Evolutionary conservation across 352 stramenopile species (phyloP), one percentile per base, ranked within the genome.

Genomic region (Thalassiosira mediterranea): DNA sequence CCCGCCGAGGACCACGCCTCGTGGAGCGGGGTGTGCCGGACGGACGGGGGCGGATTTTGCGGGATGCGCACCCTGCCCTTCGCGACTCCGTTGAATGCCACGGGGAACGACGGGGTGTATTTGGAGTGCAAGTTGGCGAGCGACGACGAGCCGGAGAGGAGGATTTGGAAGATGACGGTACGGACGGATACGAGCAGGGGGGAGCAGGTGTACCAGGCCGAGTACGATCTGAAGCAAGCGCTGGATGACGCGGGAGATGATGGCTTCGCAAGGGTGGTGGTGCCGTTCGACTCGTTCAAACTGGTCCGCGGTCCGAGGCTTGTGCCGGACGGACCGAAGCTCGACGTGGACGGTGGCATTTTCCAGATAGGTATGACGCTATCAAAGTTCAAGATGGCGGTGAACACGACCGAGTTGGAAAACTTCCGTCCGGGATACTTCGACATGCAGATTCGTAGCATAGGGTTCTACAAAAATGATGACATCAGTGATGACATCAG

Each of bases 341-440:
- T 91, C 13, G 67, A 91, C 70, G 63, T 79, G 0, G 72, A 70
- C 1, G 61, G 51, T 23, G 86, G 81, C 17, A 70, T 91, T 3
- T 91, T 76, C 77, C 86, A 91, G 51, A 86, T 91, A 78, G 86
- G 86, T 37, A 73, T 91, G 72, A 83, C 77, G 4, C 47, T 91
- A 52, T 83, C 63, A 0, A 89, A 90, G 49, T 91, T 91, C 57
- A 40, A 66, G 31, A 87, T 89, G 17, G 64, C 69, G 26, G 44
- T 37, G 3, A 89, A 89, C 52, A 79, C 68, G 28, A 88, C 71
- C n/a, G 73, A 88, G 56, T n/a, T 91, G 4, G 51, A 74, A 5
- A 81, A 89, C 44, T 91, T 91, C 74, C 73, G 86, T 17, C 57
- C 76, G 29, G 86, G 86, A 29, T 90, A 67, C 70, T 91, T 91